These are phyloP conservation scores for Arthrobotrys iridis DNA, from an alignment of 2,329 filamentous ascomycete species.

Conservation along the genomic window DNA sequence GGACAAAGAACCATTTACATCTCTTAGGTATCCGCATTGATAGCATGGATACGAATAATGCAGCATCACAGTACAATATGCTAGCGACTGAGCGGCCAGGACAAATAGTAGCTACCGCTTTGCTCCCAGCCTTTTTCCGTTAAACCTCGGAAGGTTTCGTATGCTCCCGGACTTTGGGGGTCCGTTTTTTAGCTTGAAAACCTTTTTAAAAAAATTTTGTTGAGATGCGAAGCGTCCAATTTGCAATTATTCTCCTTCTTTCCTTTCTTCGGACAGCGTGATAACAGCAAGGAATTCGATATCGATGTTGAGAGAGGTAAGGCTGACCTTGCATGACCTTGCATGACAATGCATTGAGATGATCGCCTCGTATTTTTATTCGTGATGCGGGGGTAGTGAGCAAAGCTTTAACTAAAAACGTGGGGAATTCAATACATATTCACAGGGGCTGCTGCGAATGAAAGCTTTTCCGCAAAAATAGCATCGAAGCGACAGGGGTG, in stretches of 20 bases:
- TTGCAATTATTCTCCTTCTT: not conserved
- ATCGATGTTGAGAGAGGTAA: conserved; percentile 26
- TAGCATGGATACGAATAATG: conserved; percentile 90
- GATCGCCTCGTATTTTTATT: conserved; percentile 53
- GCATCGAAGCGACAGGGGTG: conserved; percentile 12
- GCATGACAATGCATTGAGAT: conserved; percentile 25
- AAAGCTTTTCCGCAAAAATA: conserved; percentile 22
- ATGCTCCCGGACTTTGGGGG: conserved; percentile 6
- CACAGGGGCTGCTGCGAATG: conserved; percentile 9
- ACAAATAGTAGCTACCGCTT: conserved; percentile 81
- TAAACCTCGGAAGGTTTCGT: conserved; percentile 38
- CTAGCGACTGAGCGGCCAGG: conserved; percentile 93
- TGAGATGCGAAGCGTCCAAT: conserved; percentile 15
- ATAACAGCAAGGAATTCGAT: conserved; percentile 20
- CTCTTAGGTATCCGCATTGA: conserved; percentile 85
- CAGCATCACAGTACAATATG: conserved; percentile 92
- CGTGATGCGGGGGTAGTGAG: conserved; percentile 34
- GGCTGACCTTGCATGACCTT: conserved; percentile 55
- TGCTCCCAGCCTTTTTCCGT: conserved; percentile 66
- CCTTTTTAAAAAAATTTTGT: conserved; percentile 20
- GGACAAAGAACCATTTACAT: conserved; percentile 76
- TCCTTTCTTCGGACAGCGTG: not conserved
- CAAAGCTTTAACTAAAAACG: conserved; percentile 7
- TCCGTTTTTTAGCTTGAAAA: not conserved
- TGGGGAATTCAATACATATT: conserved; percentile 29